Conservation (phyloP, 1,284 basidiomycete species). For the Puccinia horiana region DNA sequence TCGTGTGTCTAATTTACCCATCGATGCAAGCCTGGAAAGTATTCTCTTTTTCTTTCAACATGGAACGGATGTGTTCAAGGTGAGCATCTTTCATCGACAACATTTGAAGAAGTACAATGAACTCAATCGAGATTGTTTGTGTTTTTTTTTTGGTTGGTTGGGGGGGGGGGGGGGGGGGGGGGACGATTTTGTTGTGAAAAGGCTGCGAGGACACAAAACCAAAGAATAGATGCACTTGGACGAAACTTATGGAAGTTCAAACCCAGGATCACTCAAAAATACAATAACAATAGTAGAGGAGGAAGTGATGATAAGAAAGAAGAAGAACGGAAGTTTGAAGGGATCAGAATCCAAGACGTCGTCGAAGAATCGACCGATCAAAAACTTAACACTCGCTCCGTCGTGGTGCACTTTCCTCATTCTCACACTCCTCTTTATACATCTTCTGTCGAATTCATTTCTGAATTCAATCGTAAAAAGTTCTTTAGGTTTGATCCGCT, state of each 20-base stretch:
- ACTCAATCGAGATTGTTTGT: background rate
- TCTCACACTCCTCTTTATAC: too few relatives aligned
- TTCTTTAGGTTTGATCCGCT: background rate
- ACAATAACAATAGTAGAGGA: background rate
- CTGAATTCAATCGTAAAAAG: background rate
- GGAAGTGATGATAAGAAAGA: background rate
- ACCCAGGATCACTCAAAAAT: background rate
- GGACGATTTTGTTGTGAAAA: background rate
- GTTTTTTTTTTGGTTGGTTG: background rate
- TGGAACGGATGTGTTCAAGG: background rate
- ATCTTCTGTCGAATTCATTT: background rate
- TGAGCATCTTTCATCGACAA: background rate
- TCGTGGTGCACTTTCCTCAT: background rate
- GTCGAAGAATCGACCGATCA: background rate
- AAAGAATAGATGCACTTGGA: slow-evolving; percentile 4
- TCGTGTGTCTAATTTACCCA: background rate
- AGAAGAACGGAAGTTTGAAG: background rate
- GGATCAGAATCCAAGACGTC: background rate
- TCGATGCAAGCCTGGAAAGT: background rate
- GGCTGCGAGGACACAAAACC: background rate
- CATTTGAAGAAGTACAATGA: background rate
- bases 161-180: background rate
- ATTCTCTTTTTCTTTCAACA: slow-evolving; percentile 15
- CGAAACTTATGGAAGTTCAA: background rate
- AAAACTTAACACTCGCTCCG: background rate